Percentiles rank a stretch among this genome's conserved stretches.
Evolutionary conservation across 345 rosid species (phyloP).

Genomic region (Lumnitzera racemosa): DNA sequence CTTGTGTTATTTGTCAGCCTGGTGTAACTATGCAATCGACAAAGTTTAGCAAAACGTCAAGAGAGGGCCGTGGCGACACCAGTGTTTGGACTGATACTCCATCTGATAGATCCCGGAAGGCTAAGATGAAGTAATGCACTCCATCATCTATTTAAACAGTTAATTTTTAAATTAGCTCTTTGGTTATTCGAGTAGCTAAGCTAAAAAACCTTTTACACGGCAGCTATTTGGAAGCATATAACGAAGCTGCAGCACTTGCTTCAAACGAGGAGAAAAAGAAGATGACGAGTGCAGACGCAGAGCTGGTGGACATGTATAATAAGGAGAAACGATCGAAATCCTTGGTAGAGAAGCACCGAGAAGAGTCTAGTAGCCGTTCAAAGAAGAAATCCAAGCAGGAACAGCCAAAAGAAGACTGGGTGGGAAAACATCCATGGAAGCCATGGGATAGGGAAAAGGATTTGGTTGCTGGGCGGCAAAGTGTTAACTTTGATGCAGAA

Average conservation of each 20-base stretch:
- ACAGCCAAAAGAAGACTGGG: slow-evolving; percentile 74
- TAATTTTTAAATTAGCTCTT: background rate
- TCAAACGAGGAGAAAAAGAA: slow-evolving; percentile 57
- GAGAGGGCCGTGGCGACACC: slow-evolving; percentile 91
- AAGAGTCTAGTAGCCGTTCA: slow-evolving; percentile 32
- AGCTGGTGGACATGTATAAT: slow-evolving; percentile 81
- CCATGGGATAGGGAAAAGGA: slow-evolving; percentile 98
- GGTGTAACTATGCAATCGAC: slow-evolving; percentile 70
- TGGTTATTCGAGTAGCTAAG: background rate
- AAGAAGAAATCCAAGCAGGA: slow-evolving; percentile 53
- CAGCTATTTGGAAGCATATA: slow-evolving; percentile 87
- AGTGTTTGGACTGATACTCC: slow-evolving; percentile 87
- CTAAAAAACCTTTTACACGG: slow-evolving; percentile 7
- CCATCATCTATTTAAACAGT: background rate
- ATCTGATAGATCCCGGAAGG: slow-evolving; percentile 74
- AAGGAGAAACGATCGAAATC: slow-evolving; percentile 77
- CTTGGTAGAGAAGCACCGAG: slow-evolving; percentile 70
- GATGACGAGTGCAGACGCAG: slow-evolving; percentile 46
- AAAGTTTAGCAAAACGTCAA: slow-evolving; percentile 49
- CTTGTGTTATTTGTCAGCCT: slow-evolving; percentile 37
- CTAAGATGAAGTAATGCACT: slow-evolving; percentile 58
- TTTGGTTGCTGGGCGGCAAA: slow-evolving; percentile 65
- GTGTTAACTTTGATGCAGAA: slow-evolving; percentile 53
- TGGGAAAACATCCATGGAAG: slow-evolving; percentile 87
- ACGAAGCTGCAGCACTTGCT: slow-evolving; percentile 71